Evolutionary conservation across 495 filamentous ascomycete genomes (phyloP).

Genomic region (Aspergillus sclerotiicarbonarius): DNA sequence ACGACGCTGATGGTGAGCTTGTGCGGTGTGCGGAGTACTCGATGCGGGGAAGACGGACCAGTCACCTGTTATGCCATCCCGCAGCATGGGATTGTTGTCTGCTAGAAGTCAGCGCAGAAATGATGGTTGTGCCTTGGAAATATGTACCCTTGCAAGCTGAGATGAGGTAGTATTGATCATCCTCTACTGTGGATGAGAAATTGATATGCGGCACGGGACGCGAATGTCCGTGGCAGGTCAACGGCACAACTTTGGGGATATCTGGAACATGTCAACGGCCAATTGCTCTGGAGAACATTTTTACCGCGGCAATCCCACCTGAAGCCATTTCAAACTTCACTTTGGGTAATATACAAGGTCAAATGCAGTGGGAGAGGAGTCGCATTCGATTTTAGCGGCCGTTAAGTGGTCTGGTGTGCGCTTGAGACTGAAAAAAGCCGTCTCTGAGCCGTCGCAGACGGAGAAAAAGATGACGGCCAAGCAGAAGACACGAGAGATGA

Average conservation of each 20-base stretch:
- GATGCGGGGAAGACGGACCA: constrained; percentile 53
- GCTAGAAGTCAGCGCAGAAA: constrained; percentile 10
- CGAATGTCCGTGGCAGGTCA: constrained; percentile 97
- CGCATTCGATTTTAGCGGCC: constrained; percentile 15
- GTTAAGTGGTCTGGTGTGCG: constrained; percentile 9
- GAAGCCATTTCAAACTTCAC: constrained; percentile 24
- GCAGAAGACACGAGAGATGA: constrained; percentile 16
- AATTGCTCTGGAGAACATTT: background rate
- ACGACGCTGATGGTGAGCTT: constrained; percentile 7
- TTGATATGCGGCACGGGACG: constrained; percentile 92
- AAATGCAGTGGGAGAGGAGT: constrained; percentile 1
- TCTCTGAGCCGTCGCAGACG: constrained; percentile 8
- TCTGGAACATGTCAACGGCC: constrained; percentile 34
- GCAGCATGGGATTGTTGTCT: constrained; percentile 98
- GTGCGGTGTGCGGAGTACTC: background rate
- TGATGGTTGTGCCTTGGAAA: background rate
- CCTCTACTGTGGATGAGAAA: constrained; percentile 84
- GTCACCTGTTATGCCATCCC: constrained; percentile 93
- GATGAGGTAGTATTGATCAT: constrained; percentile 88
- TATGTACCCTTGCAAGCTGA: constrained; percentile 92
- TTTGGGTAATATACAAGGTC: constrained; percentile 8
- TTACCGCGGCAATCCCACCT: constrained; percentile 10
- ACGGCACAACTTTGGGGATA: constrained; percentile 73
- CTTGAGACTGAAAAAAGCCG: constrained; percentile 7
- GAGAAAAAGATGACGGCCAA: constrained; percentile 15